A percentile compares a stretch with the other conserved stretches of the same genome.
Evolutionary conservation across 306 rosid species (phyloP).

Genomic region (Cajanus cajan): DNA sequence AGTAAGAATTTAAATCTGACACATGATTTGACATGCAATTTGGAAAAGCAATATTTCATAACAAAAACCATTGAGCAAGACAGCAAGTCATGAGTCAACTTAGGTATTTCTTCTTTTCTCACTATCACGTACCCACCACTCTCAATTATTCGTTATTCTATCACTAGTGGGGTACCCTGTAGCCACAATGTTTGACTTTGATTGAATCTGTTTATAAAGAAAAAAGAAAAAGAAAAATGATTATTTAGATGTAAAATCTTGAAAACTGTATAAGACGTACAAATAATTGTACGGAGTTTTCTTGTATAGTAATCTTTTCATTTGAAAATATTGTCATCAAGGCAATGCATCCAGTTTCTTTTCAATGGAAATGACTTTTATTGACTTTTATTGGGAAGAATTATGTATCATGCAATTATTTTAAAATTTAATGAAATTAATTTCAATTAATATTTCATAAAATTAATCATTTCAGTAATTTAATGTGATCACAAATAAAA

Average conservation of each 20-base stretch:
- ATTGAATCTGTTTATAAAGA: neutral
- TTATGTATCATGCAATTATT: too few relatives aligned
- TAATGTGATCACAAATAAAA: too few relatives aligned
- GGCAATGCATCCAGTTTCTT: too few relatives aligned
- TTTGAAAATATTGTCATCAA: neutral
- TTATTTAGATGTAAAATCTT: neutral
- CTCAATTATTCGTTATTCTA: neutral
- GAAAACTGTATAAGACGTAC: neutral
- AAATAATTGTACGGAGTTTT: neutral
- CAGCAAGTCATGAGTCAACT: neutral
- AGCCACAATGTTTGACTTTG: neutral
- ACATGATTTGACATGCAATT: slow-evolving; percentile 3
- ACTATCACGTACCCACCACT: neutral
- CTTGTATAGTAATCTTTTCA: neutral
- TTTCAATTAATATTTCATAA: too few relatives aligned
- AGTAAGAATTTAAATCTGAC: neutral
- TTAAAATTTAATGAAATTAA: too few relatives aligned
- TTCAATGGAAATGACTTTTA: too few relatives aligned
- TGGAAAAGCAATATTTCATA: neutral
- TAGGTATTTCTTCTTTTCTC: neutral
- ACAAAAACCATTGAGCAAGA: neutral
- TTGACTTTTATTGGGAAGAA: too few relatives aligned
- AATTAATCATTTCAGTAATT: too few relatives aligned
- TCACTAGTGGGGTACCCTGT: neutral
- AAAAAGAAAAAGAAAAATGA: neutral